Evolutionary conservation across 345 rosid genomes (phyloP), one percentile per base, ranked within the genome.

Genomic region (Hibiscus mutabilis): DNA sequence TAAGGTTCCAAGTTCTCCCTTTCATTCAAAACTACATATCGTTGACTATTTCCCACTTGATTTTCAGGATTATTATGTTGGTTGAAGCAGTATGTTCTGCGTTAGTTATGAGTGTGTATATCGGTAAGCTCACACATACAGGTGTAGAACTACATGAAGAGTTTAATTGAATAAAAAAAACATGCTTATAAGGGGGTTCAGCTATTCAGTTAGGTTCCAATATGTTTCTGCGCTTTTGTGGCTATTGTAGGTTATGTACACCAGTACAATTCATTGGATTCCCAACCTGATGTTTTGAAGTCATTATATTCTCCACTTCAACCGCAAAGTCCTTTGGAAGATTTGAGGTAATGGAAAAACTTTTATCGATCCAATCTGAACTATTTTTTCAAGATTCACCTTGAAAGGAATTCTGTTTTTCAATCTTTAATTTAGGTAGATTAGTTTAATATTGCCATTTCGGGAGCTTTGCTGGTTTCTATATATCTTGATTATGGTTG

Each of bases 261-360:
- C 73, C 88, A 83, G 78, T 93, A 93, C 82, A 93, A 91, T 75
- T 88, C 92, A 0, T 70, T 91, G 63, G 85, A 93, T 77, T 91
- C 98, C 60, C 86, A 89, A 73, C 98, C 98, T 69, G 98, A 93
- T 79, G 91, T 93, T 70, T 82, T 93, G 85, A 93, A 91, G 78
- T 88, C 98, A 42, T 75, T 93, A 22, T 93, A 91, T 83, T 93
- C 98, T 73, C 98, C 97, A 71, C 98, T 93, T 77, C 98, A 93
- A 77, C 91, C 86, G 56, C 87, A 94, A 76, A 93, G 97, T 80
- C 79, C 98, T 66, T 85, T 93, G 83, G 98, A 93, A 82, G 89
- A 90, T 71, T 79, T 93, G 82, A 91, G 97, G 98, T 90, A 83
- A 57, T 46, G 56, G 33, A 22, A 18, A 49, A 37, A 29, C 5